A percentile compares a stretch with the other conserved stretches of the same genome.
Conservation (phyloP, 495 filamentous ascomycete genomes). For the Penicillium antarcticum region DNA sequence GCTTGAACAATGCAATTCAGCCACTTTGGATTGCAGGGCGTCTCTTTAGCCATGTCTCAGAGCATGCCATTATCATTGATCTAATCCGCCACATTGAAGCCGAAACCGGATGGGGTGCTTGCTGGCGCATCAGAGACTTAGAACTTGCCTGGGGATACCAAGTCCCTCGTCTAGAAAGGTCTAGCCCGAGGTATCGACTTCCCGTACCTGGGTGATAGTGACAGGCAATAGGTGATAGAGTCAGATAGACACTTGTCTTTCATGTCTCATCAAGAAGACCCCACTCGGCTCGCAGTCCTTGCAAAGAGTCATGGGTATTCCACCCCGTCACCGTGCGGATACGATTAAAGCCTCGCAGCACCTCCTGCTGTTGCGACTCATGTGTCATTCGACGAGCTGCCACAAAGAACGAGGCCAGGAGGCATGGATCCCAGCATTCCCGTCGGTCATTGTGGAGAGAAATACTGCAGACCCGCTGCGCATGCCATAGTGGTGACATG, state of each 20-base stretch:
- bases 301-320: conserved; percentile 18
- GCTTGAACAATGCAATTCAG: conserved; percentile 48
- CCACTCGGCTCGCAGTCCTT: conserved; percentile 25
- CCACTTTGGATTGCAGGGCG: conserved; percentile 48
- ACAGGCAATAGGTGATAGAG: no score
- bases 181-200: conserved; percentile 3
- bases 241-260: neutral
- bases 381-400: conserved; percentile 37
- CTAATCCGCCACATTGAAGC: conserved; percentile 40
- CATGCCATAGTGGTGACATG: conserved; percentile 36
- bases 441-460: conserved; percentile 34
- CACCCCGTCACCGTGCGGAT: conserved; percentile 33
- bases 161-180: conserved; percentile 5
- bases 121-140: conserved; percentile 45
- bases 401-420: conserved; percentile 32
- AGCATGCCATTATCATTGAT: conserved; percentile 41
- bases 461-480: conserved; percentile 35
- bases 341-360: conserved; percentile 23
- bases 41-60: conserved; percentile 40
- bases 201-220: conserved; percentile 5
- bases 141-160: conserved; percentile 44
- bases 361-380: conserved; percentile 31
- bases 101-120: conserved; percentile 44
- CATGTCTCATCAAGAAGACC: conserved; percentile 21
- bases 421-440: conserved; percentile 36